phyloP scores from a whole-genome alignment of 352 stramenopile species.

The Blastocystis hominis region DNA sequence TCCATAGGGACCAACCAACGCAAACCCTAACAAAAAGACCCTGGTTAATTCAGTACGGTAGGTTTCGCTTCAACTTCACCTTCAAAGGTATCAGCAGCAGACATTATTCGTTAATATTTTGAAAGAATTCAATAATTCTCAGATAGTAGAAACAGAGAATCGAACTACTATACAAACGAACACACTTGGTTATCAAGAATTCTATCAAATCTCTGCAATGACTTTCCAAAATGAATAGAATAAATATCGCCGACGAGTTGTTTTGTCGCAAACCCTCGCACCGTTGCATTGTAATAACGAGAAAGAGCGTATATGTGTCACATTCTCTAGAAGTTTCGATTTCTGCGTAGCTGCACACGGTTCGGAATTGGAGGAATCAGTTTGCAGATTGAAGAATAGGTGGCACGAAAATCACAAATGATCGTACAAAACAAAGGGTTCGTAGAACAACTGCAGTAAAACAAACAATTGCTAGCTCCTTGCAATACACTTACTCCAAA shows the following conservation, averaged over 20 bases:
- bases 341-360: too few species aligned
- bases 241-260: neutral
- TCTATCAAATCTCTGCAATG: neutral
- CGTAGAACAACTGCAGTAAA: too few species aligned
- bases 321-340: too few species aligned
- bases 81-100: neutral
- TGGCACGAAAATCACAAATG: too few species aligned
- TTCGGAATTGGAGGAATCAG: too few species aligned
- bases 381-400: too few species aligned
- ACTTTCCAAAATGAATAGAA: neutral
- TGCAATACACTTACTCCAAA: too few species aligned
- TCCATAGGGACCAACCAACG: conserved; percentile 56
- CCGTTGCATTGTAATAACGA: too few species aligned
- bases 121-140: neutral
- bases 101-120: neutral
- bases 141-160: neutral
- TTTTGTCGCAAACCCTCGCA: too few species aligned
- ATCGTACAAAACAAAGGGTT: too few species aligned
- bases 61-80: neutral
- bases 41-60: neutral
- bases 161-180: neutral
- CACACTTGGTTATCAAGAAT: neutral
- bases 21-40: neutral
- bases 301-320: too few species aligned
- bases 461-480: too few species aligned